These are phyloP conservation scores for Yamadazyma diospyri DNA, from an alignment of 1,139 yeast genomes.

Conservation along the genomic window DNA sequence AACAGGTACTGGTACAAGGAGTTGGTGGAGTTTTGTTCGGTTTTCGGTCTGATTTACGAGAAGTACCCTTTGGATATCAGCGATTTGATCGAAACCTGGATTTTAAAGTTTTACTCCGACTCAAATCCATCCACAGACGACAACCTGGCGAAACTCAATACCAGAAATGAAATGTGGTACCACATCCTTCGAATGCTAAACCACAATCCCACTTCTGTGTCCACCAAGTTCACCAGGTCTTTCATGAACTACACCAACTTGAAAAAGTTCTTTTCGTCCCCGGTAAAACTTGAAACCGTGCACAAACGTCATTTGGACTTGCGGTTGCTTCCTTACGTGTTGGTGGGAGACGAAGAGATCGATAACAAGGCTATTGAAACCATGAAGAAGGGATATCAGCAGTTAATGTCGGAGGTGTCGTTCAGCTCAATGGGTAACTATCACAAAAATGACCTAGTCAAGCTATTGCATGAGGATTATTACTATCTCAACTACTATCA, in stretches of 20 bases:
- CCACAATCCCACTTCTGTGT: not conserved
- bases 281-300: not conserved
- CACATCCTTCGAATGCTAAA: conserved; percentile 5
- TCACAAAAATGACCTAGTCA: conserved; percentile 2
- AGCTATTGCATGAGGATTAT: conserved; percentile 11
- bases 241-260: conserved; percentile 1
- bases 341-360: conserved; percentile 8
- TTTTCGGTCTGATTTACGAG: conserved; percentile 2
- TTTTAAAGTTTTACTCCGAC: not conserved
- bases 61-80: conserved; percentile 4
- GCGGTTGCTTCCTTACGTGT: conserved; percentile 12
- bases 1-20: conserved; percentile 10
- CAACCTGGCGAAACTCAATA: not conserved
- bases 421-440: conserved; percentile 3
- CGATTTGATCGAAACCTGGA: not conserved
- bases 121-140: not conserved
- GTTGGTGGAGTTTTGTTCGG: conserved; percentile 10
- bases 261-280: not conserved
- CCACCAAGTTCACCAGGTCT: conserved; percentile 3
- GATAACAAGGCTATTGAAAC: conserved; percentile 1
- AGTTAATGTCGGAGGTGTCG: conserved; percentile 10
- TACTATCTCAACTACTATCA: conserved; percentile 10
- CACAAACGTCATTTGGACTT: conserved; percentile 11
- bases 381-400: conserved; percentile 10
- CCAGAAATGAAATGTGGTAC: conserved; percentile 1